Percentiles rank a stretch among this genome's conserved stretches.
Conservation (phyloP, 2,329 filamentous ascomycete genomes). For the Venturia effusa region DNA sequence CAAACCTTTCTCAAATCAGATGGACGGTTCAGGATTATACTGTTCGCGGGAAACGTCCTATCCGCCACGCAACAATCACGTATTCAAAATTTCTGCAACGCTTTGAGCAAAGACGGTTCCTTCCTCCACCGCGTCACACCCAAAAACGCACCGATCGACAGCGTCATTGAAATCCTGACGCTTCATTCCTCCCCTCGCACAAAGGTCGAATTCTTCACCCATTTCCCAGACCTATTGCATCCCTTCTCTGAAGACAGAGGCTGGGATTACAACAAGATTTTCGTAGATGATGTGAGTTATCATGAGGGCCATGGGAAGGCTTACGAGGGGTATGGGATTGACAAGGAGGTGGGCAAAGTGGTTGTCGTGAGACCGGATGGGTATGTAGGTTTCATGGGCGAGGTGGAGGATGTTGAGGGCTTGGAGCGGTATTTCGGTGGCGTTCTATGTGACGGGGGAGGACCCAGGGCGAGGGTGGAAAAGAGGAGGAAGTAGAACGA, state of each 20-base stretch:
- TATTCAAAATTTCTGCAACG: conserved; percentile 36
- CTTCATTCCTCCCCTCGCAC: conserved; percentile 45
- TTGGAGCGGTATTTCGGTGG: conserved; percentile 19
- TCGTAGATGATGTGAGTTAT: conserved; percentile 35
- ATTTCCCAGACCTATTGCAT: conserved; percentile 33
- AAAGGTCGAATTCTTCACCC: conserved; percentile 29
- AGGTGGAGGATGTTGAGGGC: conserved; percentile 22
- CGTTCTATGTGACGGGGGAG: conserved; percentile 4
- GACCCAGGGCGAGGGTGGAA: not conserved
- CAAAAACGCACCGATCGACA: conserved; percentile 27
- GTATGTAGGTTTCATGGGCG: conserved; percentile 43
- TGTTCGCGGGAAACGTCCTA: conserved; percentile 52
- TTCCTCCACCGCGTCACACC: conserved; percentile 38
- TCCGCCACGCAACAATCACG: conserved; percentile 31
- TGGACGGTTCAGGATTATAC: conserved; percentile 46
- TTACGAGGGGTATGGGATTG: conserved; percentile 49
- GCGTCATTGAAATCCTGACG: conserved; percentile 49
- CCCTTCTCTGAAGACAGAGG: conserved; percentile 29
- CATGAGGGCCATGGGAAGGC: conserved; percentile 32
- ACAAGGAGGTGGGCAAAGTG: conserved; percentile 43
- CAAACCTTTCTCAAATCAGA: conserved; percentile 45
- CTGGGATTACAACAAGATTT: conserved; percentile 34
- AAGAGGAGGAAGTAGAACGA: not conserved
- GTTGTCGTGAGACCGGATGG: conserved; percentile 57
- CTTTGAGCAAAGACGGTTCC: conserved; percentile 23